Conservation (phyloP, 495 filamentous ascomycete genomes). For the Penicillium goetzii region DNA sequence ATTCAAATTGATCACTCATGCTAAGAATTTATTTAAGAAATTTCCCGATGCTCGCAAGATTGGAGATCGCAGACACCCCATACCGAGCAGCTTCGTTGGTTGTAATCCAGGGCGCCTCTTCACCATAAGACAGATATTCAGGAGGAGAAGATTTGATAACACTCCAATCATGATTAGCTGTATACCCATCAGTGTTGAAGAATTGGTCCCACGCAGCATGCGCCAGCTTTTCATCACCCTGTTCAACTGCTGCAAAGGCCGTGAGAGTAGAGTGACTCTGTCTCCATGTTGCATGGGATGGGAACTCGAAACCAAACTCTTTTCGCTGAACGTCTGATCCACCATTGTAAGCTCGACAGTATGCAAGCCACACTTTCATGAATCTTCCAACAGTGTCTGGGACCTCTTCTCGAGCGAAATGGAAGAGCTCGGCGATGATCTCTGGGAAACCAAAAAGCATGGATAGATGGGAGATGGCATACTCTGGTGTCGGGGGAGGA, state of each 20-base stretch:
- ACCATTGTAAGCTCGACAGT: constrained; percentile 32
- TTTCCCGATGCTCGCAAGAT: constrained; percentile 26
- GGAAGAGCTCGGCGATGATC: constrained; percentile 22
- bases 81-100: constrained; percentile 32
- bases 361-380: constrained; percentile 24
- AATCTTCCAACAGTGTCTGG: constrained; percentile 8
- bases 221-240: constrained; percentile 12
- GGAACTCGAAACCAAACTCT: constrained; percentile 30
- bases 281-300: constrained; percentile 25
- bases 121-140: constrained; percentile 14
- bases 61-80: constrained; percentile 29
- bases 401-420: constrained; percentile 19
- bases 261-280: constrained; percentile 29
- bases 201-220: constrained; percentile 24
- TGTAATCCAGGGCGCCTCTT: constrained; percentile 26
- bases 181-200: constrained; percentile 26
- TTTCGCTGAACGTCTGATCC: constrained; percentile 18
- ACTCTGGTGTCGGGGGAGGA: constrained; percentile 27
- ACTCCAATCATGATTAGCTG: constrained; percentile 18
- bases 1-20: not conserved
- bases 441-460: constrained; percentile 33
- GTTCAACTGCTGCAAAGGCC: constrained; percentile 23
- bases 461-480: constrained; percentile 31
- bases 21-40: not conserved
- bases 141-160: constrained; percentile 14